phyloP scores from a whole-genome alignment of 345 rosid species.

The Camelina laxa region DNA sequence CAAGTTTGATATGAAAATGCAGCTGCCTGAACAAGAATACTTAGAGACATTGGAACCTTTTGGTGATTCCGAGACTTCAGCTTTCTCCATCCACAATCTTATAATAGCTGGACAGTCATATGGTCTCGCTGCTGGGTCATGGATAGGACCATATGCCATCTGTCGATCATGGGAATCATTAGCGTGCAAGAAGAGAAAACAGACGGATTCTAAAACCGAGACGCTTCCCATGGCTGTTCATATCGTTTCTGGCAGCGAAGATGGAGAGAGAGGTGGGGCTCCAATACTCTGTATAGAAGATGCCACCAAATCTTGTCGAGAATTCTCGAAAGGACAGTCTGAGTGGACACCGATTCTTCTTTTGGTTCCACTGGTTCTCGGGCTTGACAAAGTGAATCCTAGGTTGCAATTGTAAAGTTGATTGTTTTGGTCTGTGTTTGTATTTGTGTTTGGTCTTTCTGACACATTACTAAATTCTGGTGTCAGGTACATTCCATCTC shows the following conservation, averaged over 20 bases:
- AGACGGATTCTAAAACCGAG: constrained; percentile 42
- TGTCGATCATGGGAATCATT: constrained; percentile 91
- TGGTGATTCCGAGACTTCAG: constrained; percentile 71
- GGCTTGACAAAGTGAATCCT: constrained; percentile 85
- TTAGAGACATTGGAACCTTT: constrained; percentile 74
- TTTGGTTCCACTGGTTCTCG: constrained; percentile 95
- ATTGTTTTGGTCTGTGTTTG: background rate
- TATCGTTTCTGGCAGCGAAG: constrained; percentile 89
- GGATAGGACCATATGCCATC: constrained; percentile 97
- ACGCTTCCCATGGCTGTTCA: constrained; percentile 86
- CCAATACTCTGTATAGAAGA: constrained; percentile 89
- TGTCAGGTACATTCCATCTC: constrained; percentile 80
- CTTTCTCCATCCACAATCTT: constrained; percentile 90
- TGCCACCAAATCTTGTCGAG: constrained; percentile 66
- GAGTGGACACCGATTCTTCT: constrained; percentile 86
- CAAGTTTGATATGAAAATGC: constrained; percentile 45
- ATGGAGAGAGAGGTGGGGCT: constrained; percentile 97
- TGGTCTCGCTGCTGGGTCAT: constrained; percentile 96
- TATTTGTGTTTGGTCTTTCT: background rate
- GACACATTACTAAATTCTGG: constrained; percentile 2
- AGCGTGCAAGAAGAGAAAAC: constrained; percentile 56
- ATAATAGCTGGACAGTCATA: constrained; percentile 72
- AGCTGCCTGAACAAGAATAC: constrained; percentile 71
- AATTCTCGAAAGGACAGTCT: constrained; percentile 63
- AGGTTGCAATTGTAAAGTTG: constrained; percentile 54